Evolutionary conservation across 1,284 basidiomycete species (phyloP), one percentile per base, ranked within the genome.

Genomic region (Ustilago curta): DNA sequence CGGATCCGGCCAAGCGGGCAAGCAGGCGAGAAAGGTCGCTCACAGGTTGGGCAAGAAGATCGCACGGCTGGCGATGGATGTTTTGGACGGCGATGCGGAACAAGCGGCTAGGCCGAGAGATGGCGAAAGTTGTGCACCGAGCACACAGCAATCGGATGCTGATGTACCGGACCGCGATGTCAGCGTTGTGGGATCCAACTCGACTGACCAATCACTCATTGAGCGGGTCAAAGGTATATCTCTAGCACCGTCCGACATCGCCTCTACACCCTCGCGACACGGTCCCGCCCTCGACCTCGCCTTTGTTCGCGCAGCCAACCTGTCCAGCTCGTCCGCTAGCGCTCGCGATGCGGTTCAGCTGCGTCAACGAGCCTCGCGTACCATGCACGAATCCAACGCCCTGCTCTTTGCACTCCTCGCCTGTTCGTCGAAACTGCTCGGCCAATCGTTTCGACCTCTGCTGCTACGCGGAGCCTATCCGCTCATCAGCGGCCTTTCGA

Each of bases 391-490:
- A 9, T 58, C 66, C 57, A 75, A 72, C 43, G 70, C 69, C 0
- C 49, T 72, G 4, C 64, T 77, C 3, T 77, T 84, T 18, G 50
- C 60, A 7, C 23, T 83, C 3, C 59, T 83, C 14, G 48, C 53
- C 14, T 67, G 68, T 4, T 40, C 68, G 5, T 73, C 80, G 3
- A 44, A 59, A 25, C 68, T 83, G 12, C 69, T 83, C 11, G 83
- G 83, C 11, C 68, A 73, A 18, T 59, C 64, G 2, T 80, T 82
- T 59, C 73, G 79, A 11, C 45, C 70, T 3, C 29, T 67, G 11
- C 75, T 84, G 1, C 53, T 83, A 11, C 69, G 62, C 0, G 65
- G 61, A 8, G 45, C 82, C 21, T 84, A 84, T 55, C 78, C 82
- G 2, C 51, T 80, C 11, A 62, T 83, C 25, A 75, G 74, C 50